Percentiles rank a stretch among this genome's conserved stretches.
These are phyloP conservation scores for Cystobasidiaceae sp. DNA, from an alignment of 1,284 basidiomycete genomes.

Conservation along the genomic window DNA sequence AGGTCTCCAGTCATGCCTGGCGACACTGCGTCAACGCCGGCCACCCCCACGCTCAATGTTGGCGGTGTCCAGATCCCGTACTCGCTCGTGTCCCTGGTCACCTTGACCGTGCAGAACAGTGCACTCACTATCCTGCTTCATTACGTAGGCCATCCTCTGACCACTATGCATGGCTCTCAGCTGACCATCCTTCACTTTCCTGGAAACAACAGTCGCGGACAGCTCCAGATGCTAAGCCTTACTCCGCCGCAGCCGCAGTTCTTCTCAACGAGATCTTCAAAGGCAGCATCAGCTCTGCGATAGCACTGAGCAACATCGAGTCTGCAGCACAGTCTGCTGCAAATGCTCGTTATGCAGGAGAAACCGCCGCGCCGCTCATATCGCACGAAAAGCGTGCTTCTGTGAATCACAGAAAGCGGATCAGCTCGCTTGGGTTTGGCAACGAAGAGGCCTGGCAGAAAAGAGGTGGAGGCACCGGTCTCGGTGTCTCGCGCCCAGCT, in stretches of 20 bases:
- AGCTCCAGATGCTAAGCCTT: constrained; percentile 50
- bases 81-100: constrained; percentile 56
- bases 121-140: constrained; percentile 86
- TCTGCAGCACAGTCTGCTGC: background rate
- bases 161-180: background rate
- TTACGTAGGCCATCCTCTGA: too few species aligned
- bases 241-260: constrained; percentile 86
- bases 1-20: constrained; percentile 12
- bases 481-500: background rate
- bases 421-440: background rate
- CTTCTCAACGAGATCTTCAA: constrained; percentile 90
- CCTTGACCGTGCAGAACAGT: constrained; percentile 89
- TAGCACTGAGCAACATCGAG: constrained; percentile 53
- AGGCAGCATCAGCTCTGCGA: constrained; percentile 71
- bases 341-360: constrained; percentile 3
- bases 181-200: background rate
- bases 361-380: background rate
- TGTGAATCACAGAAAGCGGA: constrained; percentile 8
- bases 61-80: constrained; percentile 11
- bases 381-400: background rate
- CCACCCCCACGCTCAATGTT: constrained; percentile 2
- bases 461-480: background rate
- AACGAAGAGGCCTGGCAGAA: constrained; percentile 22
- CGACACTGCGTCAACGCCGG: background rate
- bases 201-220: constrained; percentile 43